phyloP scores from a whole-genome alignment of 208 protist genomes.

The Leishmania turanica region DNA sequence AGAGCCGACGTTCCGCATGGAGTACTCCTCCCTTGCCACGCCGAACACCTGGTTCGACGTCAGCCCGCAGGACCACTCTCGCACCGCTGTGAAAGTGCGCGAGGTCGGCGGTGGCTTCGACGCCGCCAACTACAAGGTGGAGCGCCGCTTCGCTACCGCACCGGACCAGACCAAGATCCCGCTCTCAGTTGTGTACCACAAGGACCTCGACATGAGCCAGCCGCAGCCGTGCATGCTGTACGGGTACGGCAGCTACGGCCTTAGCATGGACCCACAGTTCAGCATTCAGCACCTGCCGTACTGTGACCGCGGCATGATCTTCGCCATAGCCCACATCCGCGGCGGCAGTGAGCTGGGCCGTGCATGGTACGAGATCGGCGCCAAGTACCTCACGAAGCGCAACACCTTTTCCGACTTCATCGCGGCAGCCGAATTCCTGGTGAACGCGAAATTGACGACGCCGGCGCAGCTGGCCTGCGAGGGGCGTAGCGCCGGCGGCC shows the following conservation, averaged over 20 bases:
- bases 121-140: constrained; percentile 63
- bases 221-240: constrained; percentile 89
- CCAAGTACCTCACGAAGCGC: constrained; percentile 93
- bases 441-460: constrained; percentile 66
- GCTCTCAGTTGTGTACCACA: constrained; percentile 82
- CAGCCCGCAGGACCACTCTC: constrained; percentile 38
- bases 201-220: constrained; percentile 59
- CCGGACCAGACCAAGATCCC: constrained; percentile 78
- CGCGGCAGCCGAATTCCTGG: constrained; percentile 85
- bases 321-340: constrained; percentile 90
- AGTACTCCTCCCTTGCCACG: constrained; percentile 83
- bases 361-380: constrained; percentile 89
- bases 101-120: constrained; percentile 80
- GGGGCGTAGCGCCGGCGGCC: constrained; percentile 92
- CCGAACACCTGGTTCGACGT: constrained; percentile 82
- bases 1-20: constrained; percentile 64
- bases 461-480: constrained; percentile 82
- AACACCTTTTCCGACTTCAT: constrained; percentile 96
- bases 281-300: constrained; percentile 76
- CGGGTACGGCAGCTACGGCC: constrained; percentile 92
- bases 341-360: constrained; percentile 94
- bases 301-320: constrained; percentile 91
- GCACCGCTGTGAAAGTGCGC: constrained; percentile 64
- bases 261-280: constrained; percentile 89
- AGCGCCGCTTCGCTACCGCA: constrained; percentile 73